Evolutionary conservation across 2,329 filamentous ascomycete genomes (phyloP), one percentile per base, ranked within the genome.

Genomic region (Sporothrix humicola): DNA sequence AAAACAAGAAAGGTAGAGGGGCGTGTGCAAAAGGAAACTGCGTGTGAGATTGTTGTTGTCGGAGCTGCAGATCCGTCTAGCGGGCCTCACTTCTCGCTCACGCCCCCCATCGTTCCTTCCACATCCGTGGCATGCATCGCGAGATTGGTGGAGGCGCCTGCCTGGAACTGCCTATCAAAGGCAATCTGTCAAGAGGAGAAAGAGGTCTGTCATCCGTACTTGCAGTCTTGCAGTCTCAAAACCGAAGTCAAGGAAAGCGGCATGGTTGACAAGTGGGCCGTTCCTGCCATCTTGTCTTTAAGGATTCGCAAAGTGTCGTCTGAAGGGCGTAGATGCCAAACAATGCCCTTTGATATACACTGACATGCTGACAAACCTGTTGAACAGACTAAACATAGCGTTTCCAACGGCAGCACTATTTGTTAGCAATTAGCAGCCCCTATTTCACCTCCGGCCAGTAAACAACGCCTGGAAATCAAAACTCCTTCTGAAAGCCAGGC

Each of bases 1-100:
- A 52, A 52, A 17, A 52, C 48, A n/a, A 52, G 48, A 6, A 52
- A 20, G 20, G 52, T 23, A 56, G 52, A 44, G 17, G 61, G 61
- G 61, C n/a, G 61, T 48, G 61, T 66, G 61, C 61, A 66, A 37
- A 48, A 66, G n/a, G 31, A 37, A 37, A 7, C 31, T 37, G 7
- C 12, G 42, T n/a, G 8, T 48, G 12, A n/a, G 10, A 9, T 26
- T 12, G 9, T 10, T 42, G 15, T 26, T 17, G 37, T 23, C 59
- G n/a, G 31, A 37, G 31, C 31, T 2, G 31, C 31, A 37, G 31
- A 37, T 7, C 31, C 31, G 31, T 5, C 31, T 7, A 3, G 31
- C 31, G 31, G 59, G 59, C 59, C 59, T 44, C 56, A 23, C 20
- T 46, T 46, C 37, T 65, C 52, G 23, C 52, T 13, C 20, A 56